A percentile compares a stretch with the other conserved stretches of the same genome.
Conservation (phyloP, 371 early-diverging fungal species). For the Rhizomucor miehei region DNA sequence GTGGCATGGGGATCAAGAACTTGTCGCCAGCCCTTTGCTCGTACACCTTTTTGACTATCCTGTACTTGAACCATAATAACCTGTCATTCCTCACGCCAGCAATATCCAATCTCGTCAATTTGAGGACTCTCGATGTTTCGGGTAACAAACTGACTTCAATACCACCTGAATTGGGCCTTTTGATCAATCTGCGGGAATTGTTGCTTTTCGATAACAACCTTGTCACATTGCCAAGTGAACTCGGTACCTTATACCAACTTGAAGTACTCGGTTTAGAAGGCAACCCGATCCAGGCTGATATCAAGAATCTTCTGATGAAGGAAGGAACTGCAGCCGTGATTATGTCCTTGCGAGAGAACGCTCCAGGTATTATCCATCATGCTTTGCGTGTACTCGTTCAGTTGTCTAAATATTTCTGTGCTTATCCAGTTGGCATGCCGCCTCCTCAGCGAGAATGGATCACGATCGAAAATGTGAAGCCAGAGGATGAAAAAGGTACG, state of each 20-base stretch:
- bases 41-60: slow-evolving; percentile 83
- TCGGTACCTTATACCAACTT: slow-evolving; percentile 92
- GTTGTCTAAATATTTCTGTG: slow-evolving; percentile 13
- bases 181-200: slow-evolving; percentile 83
- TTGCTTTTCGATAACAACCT: slow-evolving; percentile 93
- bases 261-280: slow-evolving; percentile 95
- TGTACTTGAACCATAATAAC: slow-evolving; percentile 94
- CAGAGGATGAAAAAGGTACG: slow-evolving; percentile 8
- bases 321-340: slow-evolving; percentile 89
- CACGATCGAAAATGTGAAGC: slow-evolving; percentile 51
- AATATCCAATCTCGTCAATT: slow-evolving; percentile 60
- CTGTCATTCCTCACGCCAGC: slow-evolving; percentile 74
- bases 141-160: slow-evolving; percentile 87
- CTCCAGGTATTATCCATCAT: slow-evolving; percentile 59
- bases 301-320: slow-evolving; percentile 78
- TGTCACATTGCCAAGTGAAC: slow-evolving; percentile 84
- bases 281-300: slow-evolving; percentile 91
- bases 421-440: slow-evolving; percentile 61
- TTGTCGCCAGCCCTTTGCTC: slow-evolving; percentile 70
- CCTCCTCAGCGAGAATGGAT: slow-evolving; percentile 96
- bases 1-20: slow-evolving; percentile 89
- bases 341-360: slow-evolving; percentile 89
- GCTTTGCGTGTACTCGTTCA: neutral
- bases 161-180: slow-evolving; percentile 91
- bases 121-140: slow-evolving; percentile 80